These are phyloP conservation scores for Salix udensis DNA, from an alignment of 345 rosid genomes.

Conservation along the genomic window DNA sequence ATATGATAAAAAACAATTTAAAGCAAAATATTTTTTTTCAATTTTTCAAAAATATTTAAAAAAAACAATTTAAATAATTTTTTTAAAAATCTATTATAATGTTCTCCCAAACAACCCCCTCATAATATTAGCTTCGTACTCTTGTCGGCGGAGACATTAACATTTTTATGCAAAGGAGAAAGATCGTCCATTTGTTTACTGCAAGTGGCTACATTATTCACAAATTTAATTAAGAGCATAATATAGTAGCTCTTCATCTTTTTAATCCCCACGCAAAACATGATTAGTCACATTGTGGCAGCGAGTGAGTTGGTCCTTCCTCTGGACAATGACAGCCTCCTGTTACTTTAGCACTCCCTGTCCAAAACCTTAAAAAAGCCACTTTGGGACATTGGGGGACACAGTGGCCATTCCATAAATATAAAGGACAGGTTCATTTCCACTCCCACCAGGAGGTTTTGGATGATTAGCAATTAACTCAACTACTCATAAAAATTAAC, in stretches of 20 bases:
- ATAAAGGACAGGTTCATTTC: not conserved
- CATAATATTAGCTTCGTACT: too few relatives aligned
- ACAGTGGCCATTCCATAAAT: conserved; percentile 1
- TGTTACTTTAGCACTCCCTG: not conserved
- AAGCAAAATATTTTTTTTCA: too few relatives aligned
- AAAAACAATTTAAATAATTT: too few relatives aligned
- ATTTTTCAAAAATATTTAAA: too few relatives aligned
- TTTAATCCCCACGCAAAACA: not conserved
- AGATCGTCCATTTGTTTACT: not conserved
- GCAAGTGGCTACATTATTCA: not conserved
- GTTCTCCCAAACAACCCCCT: too few relatives aligned
- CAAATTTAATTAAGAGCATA: not conserved
- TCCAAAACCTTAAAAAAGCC: not conserved
- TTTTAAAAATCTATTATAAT: too few relatives aligned
- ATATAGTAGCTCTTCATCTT: not conserved
- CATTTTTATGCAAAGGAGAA: not conserved
- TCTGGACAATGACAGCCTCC: conserved; percentile 1
- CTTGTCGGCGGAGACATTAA: not conserved
- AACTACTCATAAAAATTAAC: too few relatives aligned
- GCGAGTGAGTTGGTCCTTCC: not conserved
- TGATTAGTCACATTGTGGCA: not conserved
- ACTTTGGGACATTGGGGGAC: conserved; percentile 4
- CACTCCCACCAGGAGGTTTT: not conserved
- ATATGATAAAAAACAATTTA: too few relatives aligned
- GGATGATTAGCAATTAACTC: too few relatives aligned